Base-by-base conservation (phyloP, 1,139 yeast genomes). In the Kodamaea fungicola region DNA sequence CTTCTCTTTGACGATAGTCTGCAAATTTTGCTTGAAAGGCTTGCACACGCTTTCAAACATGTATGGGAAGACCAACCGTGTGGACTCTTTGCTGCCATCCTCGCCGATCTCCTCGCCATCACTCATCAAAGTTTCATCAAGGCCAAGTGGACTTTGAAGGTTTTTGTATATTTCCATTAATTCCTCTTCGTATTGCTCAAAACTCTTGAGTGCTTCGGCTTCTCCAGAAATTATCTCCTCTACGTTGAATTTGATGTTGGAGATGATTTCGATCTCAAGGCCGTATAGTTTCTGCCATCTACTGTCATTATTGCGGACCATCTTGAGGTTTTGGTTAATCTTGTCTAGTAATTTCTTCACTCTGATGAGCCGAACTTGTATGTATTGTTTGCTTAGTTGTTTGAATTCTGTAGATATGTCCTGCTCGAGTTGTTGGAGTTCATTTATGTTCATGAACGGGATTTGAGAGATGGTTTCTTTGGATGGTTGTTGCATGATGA, bases 181-280 rank as follows among this genome's bases (percentile, higher is more conserved):
- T 42, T 63, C 68, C 5, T 50, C 54, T 37, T 64, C 66, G 38
- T 59, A 61, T 33, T 62, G 66, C 22, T 51, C 55, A 21, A 54
- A 45, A 2, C 51, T 44, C 33, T 43, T 51, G 9, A 58, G 40
- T 26, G 45, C 37, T 24, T 42, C 39, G 13, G 47, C 38, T 9
- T 42, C 42, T 32, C 43, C 32, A 44, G 62, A 44, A 8, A 61
- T 51, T 23, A 55, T 42, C 39, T 60, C 61, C 44, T 69, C 75
- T n/a, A 63, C 57, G 37, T 58, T 60, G 36, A 57, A 55, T 41
- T 55, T 60, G 30, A 69, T 56, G 30, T 50, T 52, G 31, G 60
- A 55, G 27, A 70, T 62, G 22, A 65, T 55, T 30, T 62, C 66
- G n/a, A 60, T 47, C 45, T 67, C 73, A 39, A 55, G 59, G 27